phyloP scores from a whole-genome alignment of 352 stramenopile genomes.

The Phytophthora melonis region DNA sequence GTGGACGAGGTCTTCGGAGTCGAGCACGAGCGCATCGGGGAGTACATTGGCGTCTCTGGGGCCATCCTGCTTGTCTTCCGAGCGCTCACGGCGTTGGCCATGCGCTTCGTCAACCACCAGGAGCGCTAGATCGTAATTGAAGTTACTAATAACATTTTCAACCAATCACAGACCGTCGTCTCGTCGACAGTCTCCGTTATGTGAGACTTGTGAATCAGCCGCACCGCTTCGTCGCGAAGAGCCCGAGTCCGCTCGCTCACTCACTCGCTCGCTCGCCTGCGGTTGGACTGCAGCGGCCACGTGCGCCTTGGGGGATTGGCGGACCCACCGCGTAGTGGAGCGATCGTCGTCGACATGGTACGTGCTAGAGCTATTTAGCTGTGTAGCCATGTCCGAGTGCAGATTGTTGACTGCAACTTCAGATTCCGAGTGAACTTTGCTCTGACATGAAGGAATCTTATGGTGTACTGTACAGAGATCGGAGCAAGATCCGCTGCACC shows the following conservation, averaged over 20 bases:
- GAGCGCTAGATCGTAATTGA: constrained; percentile 16
- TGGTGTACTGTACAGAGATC: too few relatives aligned
- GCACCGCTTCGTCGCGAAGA: neutral
- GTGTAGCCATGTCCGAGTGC: neutral
- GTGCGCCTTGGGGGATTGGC: constrained; percentile 5
- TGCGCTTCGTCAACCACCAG: constrained; percentile 43
- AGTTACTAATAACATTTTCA: neutral
- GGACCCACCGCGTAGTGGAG: neutral
- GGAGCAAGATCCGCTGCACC: neutral
- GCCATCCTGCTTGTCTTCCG: constrained; percentile 43
- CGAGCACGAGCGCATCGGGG: constrained; percentile 42
- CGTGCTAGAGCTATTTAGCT: neutral
- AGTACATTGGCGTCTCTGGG: constrained; percentile 33
- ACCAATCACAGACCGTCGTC: neutral
- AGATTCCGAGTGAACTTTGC: constrained; percentile 23
- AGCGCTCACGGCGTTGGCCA: constrained; percentile 32
- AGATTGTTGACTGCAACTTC: constrained; percentile 8
- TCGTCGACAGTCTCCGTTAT: neutral
- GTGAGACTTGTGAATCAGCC: neutral
- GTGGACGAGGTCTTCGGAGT: constrained; percentile 39
- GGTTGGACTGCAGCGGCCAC: neutral
- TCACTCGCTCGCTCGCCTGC: neutral
- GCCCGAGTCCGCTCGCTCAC: too few relatives aligned
- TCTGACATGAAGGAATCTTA: neutral
- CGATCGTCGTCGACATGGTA: constrained; percentile 6